These are phyloP conservation scores for Stephanodiscus minutulus DNA, from an alignment of 108 stramenopile genomes.

Conservation along the genomic window DNA sequence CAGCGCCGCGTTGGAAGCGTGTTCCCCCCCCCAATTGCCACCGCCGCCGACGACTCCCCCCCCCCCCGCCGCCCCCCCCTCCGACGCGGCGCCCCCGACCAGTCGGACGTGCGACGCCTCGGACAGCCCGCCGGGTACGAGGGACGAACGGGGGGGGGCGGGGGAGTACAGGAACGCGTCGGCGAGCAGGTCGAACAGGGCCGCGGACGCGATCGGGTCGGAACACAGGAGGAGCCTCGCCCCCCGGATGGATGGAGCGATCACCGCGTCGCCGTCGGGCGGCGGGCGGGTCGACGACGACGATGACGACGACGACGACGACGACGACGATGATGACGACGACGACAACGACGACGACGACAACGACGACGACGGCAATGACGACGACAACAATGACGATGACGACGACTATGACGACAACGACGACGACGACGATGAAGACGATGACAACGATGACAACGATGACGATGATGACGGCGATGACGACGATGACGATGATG, in stretches of 20 bases:
- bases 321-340: neutral
- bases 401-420: no score
- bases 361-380: no score
- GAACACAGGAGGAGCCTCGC: conserved; percentile 16
- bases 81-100: conserved; percentile 39
- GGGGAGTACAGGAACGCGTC: conserved; percentile 67
- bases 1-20: conserved; percentile 26
- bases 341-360: no score
- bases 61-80: conserved; percentile 24
- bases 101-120: conserved; percentile 59
- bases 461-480: no score
- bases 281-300: neutral
- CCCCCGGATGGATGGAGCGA: conserved; percentile 4
- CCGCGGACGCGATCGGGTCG: conserved; percentile 33
- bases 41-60: conserved; percentile 45
- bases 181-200: conserved; percentile 66
- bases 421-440: no score
- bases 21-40: conserved; percentile 53
- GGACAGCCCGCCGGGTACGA: conserved; percentile 76
- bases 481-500: no score
- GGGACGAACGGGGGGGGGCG: conserved; percentile 10
- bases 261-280: no score
- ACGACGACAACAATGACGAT: no score
- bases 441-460: no score
- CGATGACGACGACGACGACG: neutral